Evolutionary conservation across 495 filamentous ascomycete genomes (phyloP).

Genomic region (Tuber calosporum): DNA sequence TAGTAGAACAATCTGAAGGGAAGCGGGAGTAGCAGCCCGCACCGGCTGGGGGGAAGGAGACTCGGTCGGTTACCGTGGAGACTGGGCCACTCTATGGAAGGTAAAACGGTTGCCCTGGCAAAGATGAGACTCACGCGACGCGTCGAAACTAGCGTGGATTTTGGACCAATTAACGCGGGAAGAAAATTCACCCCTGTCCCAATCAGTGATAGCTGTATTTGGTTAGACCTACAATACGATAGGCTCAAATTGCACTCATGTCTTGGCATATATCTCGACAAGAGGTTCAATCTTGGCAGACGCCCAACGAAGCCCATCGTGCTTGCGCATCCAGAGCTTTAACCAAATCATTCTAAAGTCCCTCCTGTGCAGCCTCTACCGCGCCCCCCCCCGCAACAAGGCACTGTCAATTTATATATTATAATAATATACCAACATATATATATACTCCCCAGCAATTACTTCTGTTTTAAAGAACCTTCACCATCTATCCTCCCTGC

Average conservation of each 20-base stretch:
- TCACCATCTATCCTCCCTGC: background rate
- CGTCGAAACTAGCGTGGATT: background rate
- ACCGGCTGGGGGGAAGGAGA: background rate
- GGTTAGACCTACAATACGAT: background rate
- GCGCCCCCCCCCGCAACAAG: background rate
- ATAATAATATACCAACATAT: background rate
- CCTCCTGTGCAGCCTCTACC: background rate
- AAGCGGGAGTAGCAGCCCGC: background rate
- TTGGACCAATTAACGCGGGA: background rate
- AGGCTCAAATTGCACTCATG: background rate
- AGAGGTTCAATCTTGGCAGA: background rate
- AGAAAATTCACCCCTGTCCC: background rate
- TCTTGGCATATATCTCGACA: background rate
- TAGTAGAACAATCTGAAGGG: background rate
- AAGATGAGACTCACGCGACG: slow-evolving; percentile 15
- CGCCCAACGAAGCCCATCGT: background rate
- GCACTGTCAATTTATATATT: background rate
- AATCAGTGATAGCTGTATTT: background rate
- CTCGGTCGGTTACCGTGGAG: background rate
- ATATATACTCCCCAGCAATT: background rate
- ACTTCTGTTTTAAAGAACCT: background rate
- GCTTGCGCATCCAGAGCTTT: background rate
- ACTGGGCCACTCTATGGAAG: background rate
- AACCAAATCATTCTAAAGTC: background rate
- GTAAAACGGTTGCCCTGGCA: slow-evolving; percentile 14